These are phyloP conservation scores for Candida rishiriensis DNA, from an alignment of 805 yeast species.

Conservation along the genomic window DNA sequence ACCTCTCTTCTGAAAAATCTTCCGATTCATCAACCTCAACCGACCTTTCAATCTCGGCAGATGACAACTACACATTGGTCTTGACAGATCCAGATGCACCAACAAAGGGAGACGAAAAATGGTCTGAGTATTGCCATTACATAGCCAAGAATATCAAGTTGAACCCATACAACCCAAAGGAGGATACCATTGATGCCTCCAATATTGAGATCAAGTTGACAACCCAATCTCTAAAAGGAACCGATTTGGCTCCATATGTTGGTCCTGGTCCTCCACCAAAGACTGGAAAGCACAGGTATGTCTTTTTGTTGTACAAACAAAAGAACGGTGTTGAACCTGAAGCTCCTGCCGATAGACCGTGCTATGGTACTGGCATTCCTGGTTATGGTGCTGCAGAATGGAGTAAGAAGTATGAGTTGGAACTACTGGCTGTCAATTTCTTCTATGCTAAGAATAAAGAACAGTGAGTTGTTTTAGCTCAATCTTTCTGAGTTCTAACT, in stretches of 20 bases:
- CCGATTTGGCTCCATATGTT: slow-evolving; percentile 49
- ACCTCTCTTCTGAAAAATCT: slow-evolving; percentile 27
- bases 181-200: slow-evolving; percentile 21
- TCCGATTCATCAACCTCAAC: slow-evolving; percentile 16
- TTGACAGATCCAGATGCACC: slow-evolving; percentile 96
- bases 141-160: slow-evolving; percentile 52
- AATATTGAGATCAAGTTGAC: slow-evolving; percentile 27
- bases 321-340: slow-evolving; percentile 39
- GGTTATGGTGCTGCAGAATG: slow-evolving; percentile 75
- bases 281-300: slow-evolving; percentile 86
- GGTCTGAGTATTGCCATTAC: slow-evolving; percentile 87
- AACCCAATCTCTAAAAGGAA: slow-evolving; percentile 36
- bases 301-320: slow-evolving; percentile 70
- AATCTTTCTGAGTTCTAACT: background rate
- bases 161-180: slow-evolving; percentile 32
- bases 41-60: slow-evolving; percentile 36
- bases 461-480: slow-evolving; percentile 10
- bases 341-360: slow-evolving; percentile 52
- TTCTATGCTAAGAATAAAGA: slow-evolving; percentile 68
- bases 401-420: slow-evolving; percentile 57
- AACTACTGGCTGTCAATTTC: slow-evolving; percentile 73
- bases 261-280: slow-evolving; percentile 92
- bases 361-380: slow-evolving; percentile 85
- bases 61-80: slow-evolving; percentile 65
- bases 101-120: slow-evolving; percentile 69